Base-by-base conservation (phyloP, 1,139 yeast genomes). In the Hansenula anomala region DNA sequence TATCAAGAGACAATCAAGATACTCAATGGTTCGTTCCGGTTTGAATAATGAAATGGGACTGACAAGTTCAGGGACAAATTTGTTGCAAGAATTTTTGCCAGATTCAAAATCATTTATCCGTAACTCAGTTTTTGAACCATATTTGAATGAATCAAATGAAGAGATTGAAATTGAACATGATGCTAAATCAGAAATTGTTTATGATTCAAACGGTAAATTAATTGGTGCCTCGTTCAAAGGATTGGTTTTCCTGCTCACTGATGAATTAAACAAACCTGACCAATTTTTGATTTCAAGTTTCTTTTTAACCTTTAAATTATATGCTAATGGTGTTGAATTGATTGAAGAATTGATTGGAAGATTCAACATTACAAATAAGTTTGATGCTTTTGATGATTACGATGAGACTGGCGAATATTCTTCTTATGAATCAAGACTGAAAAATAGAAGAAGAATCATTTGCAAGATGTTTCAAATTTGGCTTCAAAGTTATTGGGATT, bases 401-500 rank as follows among this genome's bases (percentile, higher is more conserved):
- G 62, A 61, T 33, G 56, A 54, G 19, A 57, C 58, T 17, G 76
- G 73, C 29, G 60, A 65, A 15, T 71, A 68, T 45, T 61, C 71
- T 12, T 59, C 71, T 1, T 48, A 46, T 36, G 49, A 24, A 45
- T 63, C 48, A 76, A 77, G 46, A 65, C 78, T 17, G 69, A 72
- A 80, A 52, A 78, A 73, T 48, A 71, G 95, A 56, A 68, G 95
- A 52, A 74, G 79, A 44, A 63, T 82, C 39, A 78, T 87, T 31
- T 78, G 81, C 47, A 77, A 74, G 49, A 68, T 84, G 60, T 78
- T 88, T 52, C 84, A 78, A 54, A 66, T 79, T 36, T 90, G 97
- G 97, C 63, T 89, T 60, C 95, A 87, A 59, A 81, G 92, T 38
- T 88, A 83, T 56, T 90, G 96, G 96, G 75, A 78, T 49, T 75